Evolutionary conservation across 2,329 filamentous ascomycete species (phyloP).

Genomic region (Penicillium sp.): DNA sequence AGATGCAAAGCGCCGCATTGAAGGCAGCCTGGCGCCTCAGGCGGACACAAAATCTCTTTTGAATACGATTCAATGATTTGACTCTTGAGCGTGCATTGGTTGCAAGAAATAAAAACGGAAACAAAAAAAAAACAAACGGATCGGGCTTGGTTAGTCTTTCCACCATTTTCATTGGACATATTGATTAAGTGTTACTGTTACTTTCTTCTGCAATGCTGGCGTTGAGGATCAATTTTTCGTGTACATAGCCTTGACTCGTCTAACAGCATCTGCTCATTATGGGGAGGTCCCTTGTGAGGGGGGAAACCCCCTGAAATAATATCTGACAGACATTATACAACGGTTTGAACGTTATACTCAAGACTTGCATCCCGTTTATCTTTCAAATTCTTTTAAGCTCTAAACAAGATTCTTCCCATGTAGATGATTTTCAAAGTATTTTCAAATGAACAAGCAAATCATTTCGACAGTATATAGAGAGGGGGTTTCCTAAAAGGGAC

Average conservation of each 20-base stretch:
- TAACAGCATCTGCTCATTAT: slow-evolving; percentile 24
- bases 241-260: slow-evolving; percentile 27
- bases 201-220: slow-evolving; percentile 24
- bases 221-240: slow-evolving; percentile 19
- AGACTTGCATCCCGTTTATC: not conserved
- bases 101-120: not conserved
- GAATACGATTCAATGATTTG: slow-evolving; percentile 14
- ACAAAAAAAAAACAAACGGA: not conserved
- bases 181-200: slow-evolving; percentile 7
- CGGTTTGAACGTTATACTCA: not conserved
- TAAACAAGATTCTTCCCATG: not conserved
- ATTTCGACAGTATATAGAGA: slow-evolving; percentile 10
- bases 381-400: not conserved
- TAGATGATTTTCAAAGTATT: not conserved
- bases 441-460: not conserved
- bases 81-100: not conserved
- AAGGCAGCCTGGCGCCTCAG: slow-evolving; percentile 56
- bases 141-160: not conserved
- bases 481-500: slow-evolving; percentile 34
- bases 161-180: slow-evolving; percentile 25
- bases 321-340: slow-evolving; percentile 10
- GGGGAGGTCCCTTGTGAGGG: not conserved
- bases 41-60: slow-evolving; percentile 19
- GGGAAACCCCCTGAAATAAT: not conserved
- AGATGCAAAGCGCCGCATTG: slow-evolving; percentile 83